Base-by-base conservation (phyloP, 2,329 filamentous ascomycete genomes). In the Colletotrichum theobromicola region DNA sequence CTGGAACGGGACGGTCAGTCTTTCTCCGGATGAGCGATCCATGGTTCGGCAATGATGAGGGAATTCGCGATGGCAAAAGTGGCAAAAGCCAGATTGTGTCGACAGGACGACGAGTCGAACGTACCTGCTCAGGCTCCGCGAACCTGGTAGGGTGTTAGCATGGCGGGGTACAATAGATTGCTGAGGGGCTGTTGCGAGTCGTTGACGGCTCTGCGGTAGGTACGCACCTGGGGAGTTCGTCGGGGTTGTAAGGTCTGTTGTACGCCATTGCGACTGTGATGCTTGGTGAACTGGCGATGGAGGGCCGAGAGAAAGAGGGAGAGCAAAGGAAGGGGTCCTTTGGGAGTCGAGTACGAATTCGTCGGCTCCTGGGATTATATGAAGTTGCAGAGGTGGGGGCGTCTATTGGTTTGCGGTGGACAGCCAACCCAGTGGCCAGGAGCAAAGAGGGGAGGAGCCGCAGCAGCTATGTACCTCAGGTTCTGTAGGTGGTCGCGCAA, bases 191-290 rank as follows among this genome's bases (percentile, higher is more conserved):
- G 42, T 26, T 42, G 42, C 79, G 76, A 74, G 63, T 76, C 50
- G 68, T 66, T 61, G n/a, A 50, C 13, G 42, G 42, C 42, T 50
- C 42, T 21, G n/a, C n/a, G n/a, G n/a, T n/a, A 18, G 55, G 15
- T 34, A 85, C 93, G 87, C 89, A 97, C 94, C 95, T 95, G 82
- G 96, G 96, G 77, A 99, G 92, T 82, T 95, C 94, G 88, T 99
- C 96, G 37, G 96, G 96, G 84, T 99, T 98, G 87, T 95, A 97
- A 70, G 93, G 91, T 84, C 92, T 93, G 86, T 98, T 98, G 89
- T 98, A 98, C 71, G 96, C 96, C 96, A 98, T 98, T 75, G 82
- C 84, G 77, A 73, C 37, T 34, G n/a, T 35, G 28, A 9, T 42
- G 42, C 30, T 53, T 30, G 15, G 65, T 63, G 57, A 46, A 62